Evolutionary conservation across 441 rosid genomes (phyloP), one percentile per base, ranked within the genome.

Genomic region (Lagerstroemia fauriei): DNA sequence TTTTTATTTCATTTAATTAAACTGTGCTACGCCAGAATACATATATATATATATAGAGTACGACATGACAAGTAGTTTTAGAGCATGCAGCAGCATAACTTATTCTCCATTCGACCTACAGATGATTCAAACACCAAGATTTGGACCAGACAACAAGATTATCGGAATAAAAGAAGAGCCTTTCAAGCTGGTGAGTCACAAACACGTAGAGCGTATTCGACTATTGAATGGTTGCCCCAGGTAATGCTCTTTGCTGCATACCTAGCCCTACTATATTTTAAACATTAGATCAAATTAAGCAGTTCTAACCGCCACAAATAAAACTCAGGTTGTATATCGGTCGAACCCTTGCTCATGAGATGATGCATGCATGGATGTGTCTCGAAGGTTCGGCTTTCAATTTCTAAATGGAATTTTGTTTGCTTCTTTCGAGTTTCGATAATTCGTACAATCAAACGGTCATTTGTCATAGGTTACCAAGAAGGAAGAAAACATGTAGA

Each of bases 281-380:
- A 7, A 47, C 11, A 47, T 47, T n/a, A n/a, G n/a, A n/a, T n/a
- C n/a, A n/a, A n/a, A n/a, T n/a, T n/a, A n/a, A n/a, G n/a, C n/a
- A n/a, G n/a, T n/a, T n/a, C n/a, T 59, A 51, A 59, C 66, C 14
- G 24, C 32, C 4, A 31, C 22, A 31, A 63, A 31, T 31, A 27
- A 68, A 68, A 32, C 3, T 65, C 73, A 78, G 81, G 81, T 46
- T 78, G 51, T 63, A 32, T 14, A 78, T 27, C 7, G 73, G 56
- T 0, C 38, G 25, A 18, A 65, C 47, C 73, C 81, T 78, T 27
- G 73, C 72, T 29, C 81, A 78, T 34, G 81, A 78, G 41, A 65
- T 78, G 81, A 78, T 78, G 81, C 81, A 78, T 38, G 81, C 73
- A 17, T 78, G 81, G 81, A 29, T 34, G 31, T 1, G 20, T 22